Evolutionary conservation across 352 stramenopile species (phyloP), one percentile per base, ranked within the genome.

Genomic region (Lagenidium giganteum): DNA sequence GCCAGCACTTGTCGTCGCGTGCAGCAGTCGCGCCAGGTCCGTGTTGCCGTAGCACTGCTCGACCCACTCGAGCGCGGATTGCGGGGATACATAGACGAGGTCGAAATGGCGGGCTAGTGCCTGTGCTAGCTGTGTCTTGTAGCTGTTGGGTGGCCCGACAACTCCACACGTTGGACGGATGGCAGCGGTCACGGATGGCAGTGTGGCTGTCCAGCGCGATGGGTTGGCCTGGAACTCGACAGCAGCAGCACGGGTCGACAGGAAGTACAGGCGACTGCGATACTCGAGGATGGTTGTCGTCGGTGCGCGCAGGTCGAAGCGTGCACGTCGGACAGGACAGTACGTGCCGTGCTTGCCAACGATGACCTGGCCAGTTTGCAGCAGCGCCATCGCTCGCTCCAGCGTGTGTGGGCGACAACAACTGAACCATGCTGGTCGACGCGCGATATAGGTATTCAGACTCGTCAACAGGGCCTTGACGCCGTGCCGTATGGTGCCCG

Each of bases 181-280:
- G 4, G 29, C 14, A 12, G 54, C 49, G 13, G 46, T 42, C 34
- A 50, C 40, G 0, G 47, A 44, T 2, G 27, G 2, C 4, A 20
- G 5, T 2, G 47, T 27, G 3, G 26, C 20, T 3, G 57, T 32
- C 21, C 20, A 28, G 7, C 17, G 9, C 5, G 57, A 59, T 6
- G 66, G 62, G 11, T 47, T 42, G 0, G 29, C 18, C 26, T 50
- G 29, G 24, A 64, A 70, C 13, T 50, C 28, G 16, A 43, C 21
- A 4, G 49, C 28, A 0, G 51, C 54, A 9, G 68, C 44, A 7
- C 17, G 24, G 6, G 51, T 68, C 28, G 34, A 17, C 23, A 68
- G 65, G 28, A 90, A 90, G 44, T 90, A 90, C 26, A 86, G 35
- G 3, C 80, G 65, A 4, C 59, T 47, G n/a, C 70, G 67, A 36